Conservation (phyloP, 345 rosid species). For the Camelina sativa region DNA sequence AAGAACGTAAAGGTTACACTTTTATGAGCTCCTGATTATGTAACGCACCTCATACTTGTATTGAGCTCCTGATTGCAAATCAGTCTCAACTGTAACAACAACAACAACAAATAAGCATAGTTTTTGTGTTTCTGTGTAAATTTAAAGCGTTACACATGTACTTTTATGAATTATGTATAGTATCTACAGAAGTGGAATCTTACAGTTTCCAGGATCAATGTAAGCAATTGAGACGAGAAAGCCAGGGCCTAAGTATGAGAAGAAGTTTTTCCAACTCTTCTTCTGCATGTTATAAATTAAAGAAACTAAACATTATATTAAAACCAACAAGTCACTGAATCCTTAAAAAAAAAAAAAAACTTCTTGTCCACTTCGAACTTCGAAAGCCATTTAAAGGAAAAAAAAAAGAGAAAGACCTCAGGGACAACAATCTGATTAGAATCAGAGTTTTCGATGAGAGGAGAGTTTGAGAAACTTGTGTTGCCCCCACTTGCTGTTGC, state of each 20-base stretch:
- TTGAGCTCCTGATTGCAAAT: slow-evolving; percentile 83
- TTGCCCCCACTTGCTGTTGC: slow-evolving; percentile 40
- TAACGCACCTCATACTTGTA: slow-evolving; percentile 71
- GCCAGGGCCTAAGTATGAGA: slow-evolving; percentile 88
- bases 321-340: slow-evolving; percentile 6
- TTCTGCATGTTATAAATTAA: slow-evolving; percentile 48
- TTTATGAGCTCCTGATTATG: neutral
- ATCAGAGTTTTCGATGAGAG: slow-evolving; percentile 56
- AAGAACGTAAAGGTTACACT: neutral
- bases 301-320: slow-evolving; percentile 4
- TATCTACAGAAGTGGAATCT: slow-evolving; percentile 27
- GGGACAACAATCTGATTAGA: slow-evolving; percentile 71
- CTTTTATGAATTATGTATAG: neutral
- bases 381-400: no score
- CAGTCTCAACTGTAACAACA: slow-evolving; percentile 76
- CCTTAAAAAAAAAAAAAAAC: neutral
- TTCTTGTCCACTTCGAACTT: no score
- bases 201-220: slow-evolving; percentile 94
- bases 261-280: slow-evolving; percentile 84
- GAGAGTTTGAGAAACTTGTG: slow-evolving; percentile 58
- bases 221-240: slow-evolving; percentile 90
- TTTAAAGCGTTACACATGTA: neutral
- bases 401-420: slow-evolving; percentile 50
- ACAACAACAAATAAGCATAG: slow-evolving; percentile 25
- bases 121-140: neutral